These are phyloP conservation scores for Xylariaceae sp. DNA, from an alignment of 2,329 filamentous ascomycete species.

Conservation along the genomic window DNA sequence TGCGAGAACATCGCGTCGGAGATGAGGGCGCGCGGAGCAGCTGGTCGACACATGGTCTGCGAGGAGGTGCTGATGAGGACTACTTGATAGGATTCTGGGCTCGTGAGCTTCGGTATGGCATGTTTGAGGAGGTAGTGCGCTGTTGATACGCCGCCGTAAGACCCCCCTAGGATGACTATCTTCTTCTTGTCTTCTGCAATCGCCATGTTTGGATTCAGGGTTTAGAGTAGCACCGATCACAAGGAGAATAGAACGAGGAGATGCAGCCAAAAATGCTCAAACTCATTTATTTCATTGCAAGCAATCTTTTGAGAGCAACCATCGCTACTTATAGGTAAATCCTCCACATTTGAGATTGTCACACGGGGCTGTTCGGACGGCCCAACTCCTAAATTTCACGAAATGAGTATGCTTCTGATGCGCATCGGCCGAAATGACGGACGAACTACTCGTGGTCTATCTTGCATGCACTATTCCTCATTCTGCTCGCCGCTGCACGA, in stretches of 20 bases:
- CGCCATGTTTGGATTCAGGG: conserved; percentile 1
- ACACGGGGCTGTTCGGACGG: conserved; percentile 14
- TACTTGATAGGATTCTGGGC: conserved; percentile 48
- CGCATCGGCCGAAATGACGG: conserved; percentile 22
- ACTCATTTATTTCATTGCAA: neutral
- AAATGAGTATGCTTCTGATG: neutral
- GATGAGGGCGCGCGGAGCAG: conserved; percentile 54
- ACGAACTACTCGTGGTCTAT: neutral
- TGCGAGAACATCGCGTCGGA: conserved; percentile 52
- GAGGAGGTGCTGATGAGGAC: conserved; percentile 52
- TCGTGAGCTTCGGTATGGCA: conserved; percentile 50
- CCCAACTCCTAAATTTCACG: neutral
- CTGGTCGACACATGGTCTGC: conserved; percentile 51
- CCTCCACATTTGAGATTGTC: neutral
- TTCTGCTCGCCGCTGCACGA: neutral
- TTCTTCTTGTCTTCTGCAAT: conserved; percentile 18
- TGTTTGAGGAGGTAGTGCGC: conserved; percentile 63
- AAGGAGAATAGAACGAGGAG: neutral
- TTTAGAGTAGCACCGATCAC: neutral
- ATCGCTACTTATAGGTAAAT: conserved; percentile 10
- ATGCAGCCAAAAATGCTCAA: neutral
- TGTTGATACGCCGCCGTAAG: conserved; percentile 57
- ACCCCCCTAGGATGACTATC: conserved; percentile 58
- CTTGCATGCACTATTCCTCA: neutral
- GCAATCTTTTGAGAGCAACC: neutral